A percentile compares a stretch with the other conserved stretches of the same genome.
Evolutionary conservation across 768 basidiomycete genomes (phyloP).

Genomic region (Xerocomellus amylosporus): DNA sequence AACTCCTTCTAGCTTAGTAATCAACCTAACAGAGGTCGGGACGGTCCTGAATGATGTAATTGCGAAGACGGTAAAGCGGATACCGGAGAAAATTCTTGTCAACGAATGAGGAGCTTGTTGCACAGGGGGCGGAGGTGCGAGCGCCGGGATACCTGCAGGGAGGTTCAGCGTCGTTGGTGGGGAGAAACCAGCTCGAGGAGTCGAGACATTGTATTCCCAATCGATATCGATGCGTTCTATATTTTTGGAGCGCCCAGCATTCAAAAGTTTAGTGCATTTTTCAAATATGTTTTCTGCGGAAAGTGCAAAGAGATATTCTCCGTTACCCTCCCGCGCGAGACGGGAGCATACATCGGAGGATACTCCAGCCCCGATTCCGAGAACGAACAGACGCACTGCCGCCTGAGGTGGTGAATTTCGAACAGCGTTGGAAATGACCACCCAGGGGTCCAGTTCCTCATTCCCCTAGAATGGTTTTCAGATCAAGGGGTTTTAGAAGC

Average conservation of each 20-base stretch:
- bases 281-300: conserved; percentile 44
- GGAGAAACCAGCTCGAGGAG: background rate
- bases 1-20: conserved; percentile 27
- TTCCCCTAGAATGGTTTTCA: conserved; percentile 2
- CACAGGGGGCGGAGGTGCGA: conserved; percentile 36
- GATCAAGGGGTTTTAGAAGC: background rate
- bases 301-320: conserved; percentile 46
- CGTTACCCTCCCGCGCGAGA: conserved; percentile 55
- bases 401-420: conserved; percentile 25
- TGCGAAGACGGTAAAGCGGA: conserved; percentile 35
- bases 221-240: conserved; percentile 47
- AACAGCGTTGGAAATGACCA: conserved; percentile 33
- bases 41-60: conserved; percentile 23
- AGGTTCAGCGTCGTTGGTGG: conserved; percentile 18
- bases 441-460: conserved; percentile 18
- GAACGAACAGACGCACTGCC: conserved; percentile 50
- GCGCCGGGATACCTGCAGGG: conserved; percentile 12
- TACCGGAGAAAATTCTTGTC: conserved; percentile 32
- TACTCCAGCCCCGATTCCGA: conserved; percentile 53
- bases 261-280: conserved; percentile 50
- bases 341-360: conserved; percentile 52
- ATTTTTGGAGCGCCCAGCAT: conserved; percentile 47
- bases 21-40: conserved; percentile 30
- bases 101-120: conserved; percentile 35
- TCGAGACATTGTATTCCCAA: conserved; percentile 38